A percentile compares a stretch with the other conserved stretches of the same genome.
phyloP scores from a whole-genome alignment of 192 early-diverging fungal species.

The Lobosporangium transversale region DNA sequence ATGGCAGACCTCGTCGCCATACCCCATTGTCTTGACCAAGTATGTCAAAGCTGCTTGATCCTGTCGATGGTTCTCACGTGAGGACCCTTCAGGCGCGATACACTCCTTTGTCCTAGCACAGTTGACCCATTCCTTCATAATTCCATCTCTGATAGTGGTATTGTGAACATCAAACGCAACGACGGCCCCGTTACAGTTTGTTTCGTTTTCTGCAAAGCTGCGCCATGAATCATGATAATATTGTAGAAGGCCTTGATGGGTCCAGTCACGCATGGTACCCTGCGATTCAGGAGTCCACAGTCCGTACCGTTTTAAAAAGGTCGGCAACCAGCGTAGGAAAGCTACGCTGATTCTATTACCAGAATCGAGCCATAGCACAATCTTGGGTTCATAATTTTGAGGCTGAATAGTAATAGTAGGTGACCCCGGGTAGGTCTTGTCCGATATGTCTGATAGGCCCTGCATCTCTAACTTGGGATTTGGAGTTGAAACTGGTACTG shows the following conservation, averaged over 20 bases:
- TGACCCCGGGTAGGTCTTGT: no score
- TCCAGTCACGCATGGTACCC: slow-evolving; percentile 48
- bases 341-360: slow-evolving; percentile 45
- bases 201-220: slow-evolving; percentile 24
- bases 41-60: slow-evolving; percentile 59
- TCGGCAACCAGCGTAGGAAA: slow-evolving; percentile 49
- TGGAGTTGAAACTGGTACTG: no score
- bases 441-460: no score
- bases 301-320: slow-evolving; percentile 32
- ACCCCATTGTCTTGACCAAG: slow-evolving; percentile 52
- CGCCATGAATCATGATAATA: slow-evolving; percentile 47
- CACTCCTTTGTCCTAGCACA: slow-evolving; percentile 57
- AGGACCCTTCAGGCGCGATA: slow-evolving; percentile 61
- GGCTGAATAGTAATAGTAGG: no score
- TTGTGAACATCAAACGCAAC: slow-evolving; percentile 57
- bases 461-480: no score
- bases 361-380: slow-evolving; percentile 63
- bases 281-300: slow-evolving; percentile 59
- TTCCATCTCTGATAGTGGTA: slow-evolving; percentile 36
- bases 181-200: slow-evolving; percentile 60
- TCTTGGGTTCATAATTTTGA: slow-evolving; percentile 27
- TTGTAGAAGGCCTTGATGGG: slow-evolving; percentile 55
- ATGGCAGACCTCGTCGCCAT: slow-evolving; percentile 28
- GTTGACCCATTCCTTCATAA: slow-evolving; percentile 57
- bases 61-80: slow-evolving; percentile 60